These are phyloP conservation scores for Colletotrichum sp. DNA, from an alignment of 2,329 filamentous ascomycete species.

Conservation along the genomic window DNA sequence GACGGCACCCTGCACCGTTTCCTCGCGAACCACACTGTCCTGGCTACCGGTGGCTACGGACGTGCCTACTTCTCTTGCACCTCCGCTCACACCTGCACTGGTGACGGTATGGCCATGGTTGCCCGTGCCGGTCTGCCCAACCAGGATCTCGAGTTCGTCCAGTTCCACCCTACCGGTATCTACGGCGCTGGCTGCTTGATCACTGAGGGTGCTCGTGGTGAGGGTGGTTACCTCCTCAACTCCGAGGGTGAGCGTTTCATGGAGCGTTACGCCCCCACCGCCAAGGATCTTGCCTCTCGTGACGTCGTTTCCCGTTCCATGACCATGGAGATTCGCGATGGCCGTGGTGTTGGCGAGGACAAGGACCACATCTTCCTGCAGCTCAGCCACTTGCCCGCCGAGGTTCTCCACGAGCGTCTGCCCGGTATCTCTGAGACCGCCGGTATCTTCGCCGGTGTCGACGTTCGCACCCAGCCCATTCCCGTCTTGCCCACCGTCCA, in stretches of 20 bases:
- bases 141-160: constrained; percentile 99
- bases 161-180: constrained; percentile 99
- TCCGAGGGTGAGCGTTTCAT: constrained; percentile 99
- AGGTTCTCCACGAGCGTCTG: constrained; percentile 93
- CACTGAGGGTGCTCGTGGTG: constrained; percentile 95
- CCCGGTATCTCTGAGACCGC: constrained; percentile 99
- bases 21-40: constrained; percentile 93
- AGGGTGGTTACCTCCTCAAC: constrained; percentile 97
- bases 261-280: constrained; percentile 97
- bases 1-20: constrained; percentile 98
- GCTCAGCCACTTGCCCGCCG: constrained; percentile 90
- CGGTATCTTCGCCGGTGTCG: constrained; percentile 95
- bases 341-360: constrained; percentile 93
- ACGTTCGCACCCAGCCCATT: constrained; percentile 96
- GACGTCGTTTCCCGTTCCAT: constrained; percentile 98
- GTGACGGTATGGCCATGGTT: constrained; percentile 99
- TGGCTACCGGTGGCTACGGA: constrained; percentile 97
- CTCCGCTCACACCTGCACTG: constrained; percentile 96
- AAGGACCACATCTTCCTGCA: constrained; percentile 99
- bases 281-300: constrained; percentile 95
- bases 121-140: constrained; percentile 96
- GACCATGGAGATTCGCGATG: constrained; percentile 97
- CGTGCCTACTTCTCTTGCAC: constrained; percentile 99
- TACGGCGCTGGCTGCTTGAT: constrained; percentile 98
- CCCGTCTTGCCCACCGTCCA: constrained; percentile 96